Evolutionary conservation across 2,329 filamentous ascomycete species (phyloP).

Genomic region (Pestalotiopsis sp.): DNA sequence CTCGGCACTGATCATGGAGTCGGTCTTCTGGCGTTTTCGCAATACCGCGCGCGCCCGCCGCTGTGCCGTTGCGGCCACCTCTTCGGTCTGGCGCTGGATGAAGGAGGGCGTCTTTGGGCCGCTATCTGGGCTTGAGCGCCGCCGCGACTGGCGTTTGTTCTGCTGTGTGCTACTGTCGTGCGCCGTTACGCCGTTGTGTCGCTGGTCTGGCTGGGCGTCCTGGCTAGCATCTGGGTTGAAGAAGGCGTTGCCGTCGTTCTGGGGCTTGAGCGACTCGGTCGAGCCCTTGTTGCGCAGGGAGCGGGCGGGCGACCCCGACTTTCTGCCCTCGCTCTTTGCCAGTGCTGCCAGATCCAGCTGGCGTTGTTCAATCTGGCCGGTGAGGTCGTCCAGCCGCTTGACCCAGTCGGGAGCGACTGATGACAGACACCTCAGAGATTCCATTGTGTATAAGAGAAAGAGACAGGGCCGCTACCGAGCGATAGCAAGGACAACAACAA

Average conservation of each 20-base stretch:
- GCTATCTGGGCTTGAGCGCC: constrained; percentile 33
- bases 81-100: constrained; percentile 41
- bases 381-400: constrained; percentile 60
- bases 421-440: constrained; percentile 56
- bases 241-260: constrained; percentile 41
- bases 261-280: constrained; percentile 54
- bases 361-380: constrained; percentile 60
- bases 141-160: constrained; percentile 16
- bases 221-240: constrained; percentile 14
- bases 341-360: constrained; percentile 61
- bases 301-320: constrained; percentile 34
- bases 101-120: constrained; percentile 37
- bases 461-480: constrained; percentile 16
- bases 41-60: constrained; percentile 48
- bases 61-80: constrained; percentile 47
- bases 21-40: constrained; percentile 51
- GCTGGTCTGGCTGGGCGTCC: constrained; percentile 1
- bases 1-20: constrained; percentile 54
- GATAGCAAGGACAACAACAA: neutral
- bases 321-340: constrained; percentile 28
- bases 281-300: constrained; percentile 55
- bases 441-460: constrained; percentile 37
- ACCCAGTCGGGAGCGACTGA: constrained; percentile 63
- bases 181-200: neutral
- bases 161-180: constrained; percentile 9